A percentile compares a stretch with the other conserved stretches of the same genome.
phyloP scores from a whole-genome alignment of 768 basidiomycete genomes.

The Boletales sp. region DNA sequence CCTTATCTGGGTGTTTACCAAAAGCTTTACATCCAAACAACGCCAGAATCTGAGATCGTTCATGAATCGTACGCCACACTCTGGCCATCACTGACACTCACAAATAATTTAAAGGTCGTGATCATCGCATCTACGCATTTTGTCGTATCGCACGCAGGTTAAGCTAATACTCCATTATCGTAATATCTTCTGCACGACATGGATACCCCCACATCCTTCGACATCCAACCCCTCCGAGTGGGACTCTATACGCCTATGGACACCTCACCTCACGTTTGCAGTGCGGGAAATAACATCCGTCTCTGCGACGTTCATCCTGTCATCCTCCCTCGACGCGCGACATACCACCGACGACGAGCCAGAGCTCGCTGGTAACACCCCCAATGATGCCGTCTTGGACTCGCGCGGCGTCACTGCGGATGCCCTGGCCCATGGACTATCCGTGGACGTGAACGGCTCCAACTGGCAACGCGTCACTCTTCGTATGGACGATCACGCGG shows the following conservation, averaged over 20 bases:
- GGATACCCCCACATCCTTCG: slow-evolving; percentile 9
- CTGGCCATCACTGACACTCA: not conserved
- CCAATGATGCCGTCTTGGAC: slow-evolving; percentile 32
- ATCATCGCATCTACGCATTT: too few relatives aligned
- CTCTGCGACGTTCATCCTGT: slow-evolving; percentile 68
- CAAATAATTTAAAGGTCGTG: too few relatives aligned
- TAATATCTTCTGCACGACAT: too few relatives aligned
- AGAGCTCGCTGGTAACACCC: slow-evolving; percentile 31
- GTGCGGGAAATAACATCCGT: slow-evolving; percentile 84
- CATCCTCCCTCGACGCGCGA: slow-evolving; percentile 43
- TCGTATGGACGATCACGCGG: slow-evolving; percentile 72
- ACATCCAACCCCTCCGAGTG: slow-evolving; percentile 38
- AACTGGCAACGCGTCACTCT: slow-evolving; percentile 79
- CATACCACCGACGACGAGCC: slow-evolving; percentile 12
- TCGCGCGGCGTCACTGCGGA: slow-evolving; percentile 54
- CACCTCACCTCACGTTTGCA: slow-evolving; percentile 62
- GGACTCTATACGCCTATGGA: slow-evolving; percentile 77
- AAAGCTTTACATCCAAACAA: slow-evolving; percentile 30
- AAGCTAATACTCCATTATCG: too few relatives aligned
- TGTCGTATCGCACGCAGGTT: too few relatives aligned
- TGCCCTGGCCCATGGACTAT: slow-evolving; percentile 68
- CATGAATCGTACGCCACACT: not conserved
- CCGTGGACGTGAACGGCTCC: slow-evolving; percentile 75
- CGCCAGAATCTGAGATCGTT: slow-evolving; percentile 3
- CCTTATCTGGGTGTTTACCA: slow-evolving; percentile 19